Conservation (phyloP, 768 basidiomycete species). For the Auricularia auricula-judae region DNA sequence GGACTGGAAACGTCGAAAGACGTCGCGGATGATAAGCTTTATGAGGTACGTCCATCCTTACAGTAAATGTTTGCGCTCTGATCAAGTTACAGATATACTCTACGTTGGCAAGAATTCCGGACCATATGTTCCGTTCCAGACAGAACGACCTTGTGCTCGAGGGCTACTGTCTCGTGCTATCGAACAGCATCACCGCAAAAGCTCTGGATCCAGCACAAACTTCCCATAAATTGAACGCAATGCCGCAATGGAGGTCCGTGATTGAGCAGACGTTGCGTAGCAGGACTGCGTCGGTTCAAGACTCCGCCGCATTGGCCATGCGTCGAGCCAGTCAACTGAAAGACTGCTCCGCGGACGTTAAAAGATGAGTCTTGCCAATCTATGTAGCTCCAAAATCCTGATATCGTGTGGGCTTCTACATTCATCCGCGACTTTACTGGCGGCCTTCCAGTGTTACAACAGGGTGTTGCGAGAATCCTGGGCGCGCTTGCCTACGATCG, state of each 20-base stretch:
- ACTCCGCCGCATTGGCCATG: slow-evolving; percentile 64
- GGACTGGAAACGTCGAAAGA: background rate
- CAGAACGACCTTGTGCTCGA: slow-evolving; percentile 62
- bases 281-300: slow-evolving; percentile 51
- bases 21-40: background rate
- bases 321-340: slow-evolving; percentile 54
- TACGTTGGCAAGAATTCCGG: slow-evolving; percentile 44
- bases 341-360: slow-evolving; percentile 51
- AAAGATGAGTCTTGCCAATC: slow-evolving; percentile 51
- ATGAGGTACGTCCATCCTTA: background rate
- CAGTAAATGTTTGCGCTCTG: background rate
- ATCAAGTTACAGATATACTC: slow-evolving; percentile 46
- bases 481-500: slow-evolving; percentile 56
- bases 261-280: slow-evolving; percentile 67
- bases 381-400: background rate
- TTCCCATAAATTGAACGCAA: slow-evolving; percentile 27
- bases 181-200: slow-evolving; percentile 45
- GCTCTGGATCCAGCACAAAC: slow-evolving; percentile 27
- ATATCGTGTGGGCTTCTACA: slow-evolving; percentile 24
- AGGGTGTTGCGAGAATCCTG: slow-evolving; percentile 60
- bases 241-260: slow-evolving; percentile 56
- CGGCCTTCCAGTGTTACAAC: slow-evolving; percentile 46
- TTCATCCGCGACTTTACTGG: slow-evolving; percentile 51
- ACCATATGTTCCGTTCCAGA: slow-evolving; percentile 46
- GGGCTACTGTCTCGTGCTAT: slow-evolving; percentile 63